Conservation (phyloP, 1,284 basidiomycete genomes). For the Mycena citricolor region DNA sequence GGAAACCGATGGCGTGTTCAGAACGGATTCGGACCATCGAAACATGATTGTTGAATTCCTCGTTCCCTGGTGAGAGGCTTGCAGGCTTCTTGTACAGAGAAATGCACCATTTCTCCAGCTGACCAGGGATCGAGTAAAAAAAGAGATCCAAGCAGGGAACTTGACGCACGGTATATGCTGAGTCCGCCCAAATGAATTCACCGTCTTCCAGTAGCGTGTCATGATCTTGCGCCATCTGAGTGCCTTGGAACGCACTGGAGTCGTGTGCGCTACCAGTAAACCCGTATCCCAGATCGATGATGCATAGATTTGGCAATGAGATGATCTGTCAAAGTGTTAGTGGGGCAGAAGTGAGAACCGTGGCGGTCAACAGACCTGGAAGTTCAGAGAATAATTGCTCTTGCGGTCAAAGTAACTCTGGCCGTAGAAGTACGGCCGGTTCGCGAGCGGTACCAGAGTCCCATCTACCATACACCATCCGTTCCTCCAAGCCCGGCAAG, state of each 20-base stretch:
- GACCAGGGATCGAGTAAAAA: neutral
- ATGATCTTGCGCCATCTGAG: conserved; percentile 23
- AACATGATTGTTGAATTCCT: conserved; percentile 28
- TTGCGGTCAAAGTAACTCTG: conserved; percentile 40
- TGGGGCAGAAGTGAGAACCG: no score
- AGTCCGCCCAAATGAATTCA: conserved; percentile 36
- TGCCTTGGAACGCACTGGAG: conserved; percentile 29
- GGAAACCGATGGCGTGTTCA: conserved; percentile 30
- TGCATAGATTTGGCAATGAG: conserved; percentile 28
- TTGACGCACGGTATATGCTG: conserved; percentile 30
- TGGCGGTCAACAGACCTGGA: no score
- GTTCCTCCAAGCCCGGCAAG: conserved; percentile 34
- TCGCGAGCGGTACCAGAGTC: conserved; percentile 34
- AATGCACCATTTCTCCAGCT: conserved; percentile 16
- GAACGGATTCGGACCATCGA: conserved; percentile 25
- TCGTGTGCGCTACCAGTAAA: conserved; percentile 32
- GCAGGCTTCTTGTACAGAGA: conserved; percentile 30
- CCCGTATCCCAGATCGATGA: conserved; percentile 33
- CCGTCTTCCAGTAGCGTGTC: conserved; percentile 22
- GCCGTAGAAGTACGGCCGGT: conserved; percentile 32
- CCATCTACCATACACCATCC: conserved; percentile 41
- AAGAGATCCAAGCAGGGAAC: neutral
- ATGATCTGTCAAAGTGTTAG: conserved; percentile 20
- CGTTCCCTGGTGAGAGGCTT: conserved; percentile 27
- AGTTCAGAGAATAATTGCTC: conserved; percentile 37